Conservation (phyloP, 2,329 filamentous ascomycete species). For the Epichloe elymi region DNA sequence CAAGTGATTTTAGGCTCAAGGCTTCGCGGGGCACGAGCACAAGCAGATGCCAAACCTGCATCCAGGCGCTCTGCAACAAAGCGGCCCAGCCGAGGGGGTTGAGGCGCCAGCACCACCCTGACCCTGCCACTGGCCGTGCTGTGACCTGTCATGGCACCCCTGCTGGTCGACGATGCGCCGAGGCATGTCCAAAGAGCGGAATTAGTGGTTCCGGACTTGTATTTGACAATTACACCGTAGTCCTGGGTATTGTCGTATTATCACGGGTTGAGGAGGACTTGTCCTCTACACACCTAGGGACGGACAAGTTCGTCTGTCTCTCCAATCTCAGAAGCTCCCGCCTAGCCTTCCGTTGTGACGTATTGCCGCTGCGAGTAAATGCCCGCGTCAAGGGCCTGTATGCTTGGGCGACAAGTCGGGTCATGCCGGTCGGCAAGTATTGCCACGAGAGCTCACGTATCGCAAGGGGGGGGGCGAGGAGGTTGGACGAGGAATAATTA, state of each 20-base stretch:
- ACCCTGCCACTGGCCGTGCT: conserved; percentile 1
- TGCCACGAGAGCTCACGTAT: not conserved
- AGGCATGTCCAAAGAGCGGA: not conserved
- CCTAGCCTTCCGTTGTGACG: not conserved
- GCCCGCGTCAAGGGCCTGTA: not conserved
- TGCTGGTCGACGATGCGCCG: not conserved
- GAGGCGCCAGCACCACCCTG: not conserved
- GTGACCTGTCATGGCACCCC: conserved; percentile 2
- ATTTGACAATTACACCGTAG: not conserved
- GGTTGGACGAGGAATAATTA: too few relatives aligned
- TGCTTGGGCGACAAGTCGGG: not conserved
- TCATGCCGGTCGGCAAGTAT: not conserved
- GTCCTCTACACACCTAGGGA: not conserved
- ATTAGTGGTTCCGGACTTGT: not conserved
- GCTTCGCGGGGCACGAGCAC: not conserved
- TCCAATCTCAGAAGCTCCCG: not conserved
- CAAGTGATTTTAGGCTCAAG: not conserved
- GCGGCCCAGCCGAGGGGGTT: not conserved
- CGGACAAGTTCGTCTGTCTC: too few relatives aligned
- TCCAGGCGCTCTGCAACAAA: conserved; percentile 1
- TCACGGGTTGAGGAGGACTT: not conserved
- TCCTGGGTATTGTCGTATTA: too few relatives aligned
- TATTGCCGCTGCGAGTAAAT: not conserved
- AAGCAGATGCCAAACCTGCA: conserved; percentile 2
- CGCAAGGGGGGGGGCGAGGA: too few relatives aligned